Base-by-base conservation (phyloP, 2,329 filamentous ascomycete species). In the Trichoderma sp. region DNA sequence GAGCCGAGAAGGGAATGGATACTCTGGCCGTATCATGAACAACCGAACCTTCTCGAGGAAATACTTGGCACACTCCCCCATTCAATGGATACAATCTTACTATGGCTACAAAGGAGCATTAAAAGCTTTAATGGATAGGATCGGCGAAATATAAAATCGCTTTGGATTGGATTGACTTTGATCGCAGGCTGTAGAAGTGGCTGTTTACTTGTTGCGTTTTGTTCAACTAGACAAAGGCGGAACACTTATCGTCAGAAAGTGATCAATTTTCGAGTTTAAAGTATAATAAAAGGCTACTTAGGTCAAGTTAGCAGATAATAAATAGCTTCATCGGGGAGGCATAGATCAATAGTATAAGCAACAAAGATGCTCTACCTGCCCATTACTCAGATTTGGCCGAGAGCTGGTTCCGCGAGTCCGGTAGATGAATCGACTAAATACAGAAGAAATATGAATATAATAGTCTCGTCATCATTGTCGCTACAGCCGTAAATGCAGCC, bases 121-220 rank as follows among this genome's bases (percentile, higher is more conserved):
- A 0, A 12, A 3, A 30, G 18, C 8, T 3, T 32, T n/a, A 32
- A 32, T n/a, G 18, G 6, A 3, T 1, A 21, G 1, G 4, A 12
- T 6, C 18, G 21, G 28, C 7, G 8, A 58, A n/a, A 30, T 30
- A n/a, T 21, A 4, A 21, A 51, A 21, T 21, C 43, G n/a, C 9
- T n/a, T 30, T 6, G 2, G 28, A 60, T 14, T 60, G 5, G 18
- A 30, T 21, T 21, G 28, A 21, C 9, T 2, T 34, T 21, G 18
- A 30, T 30, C 24, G 8, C 4, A 30, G 15, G 26, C 5, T 60
- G 28, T 34, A 3, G 18, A n/a, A 26, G 26, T 30, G 26, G 6
- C 3, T 57, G 14, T 57, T 30, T 2, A 57, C 53, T 2, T 3
- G 15, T 5, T n/a, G 15, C 26, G 8, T 18, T 8, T 60, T 60